Evolutionary conservation across 805 yeast species (phyloP).

Genomic region (Hanseniaspora osmophila): DNA sequence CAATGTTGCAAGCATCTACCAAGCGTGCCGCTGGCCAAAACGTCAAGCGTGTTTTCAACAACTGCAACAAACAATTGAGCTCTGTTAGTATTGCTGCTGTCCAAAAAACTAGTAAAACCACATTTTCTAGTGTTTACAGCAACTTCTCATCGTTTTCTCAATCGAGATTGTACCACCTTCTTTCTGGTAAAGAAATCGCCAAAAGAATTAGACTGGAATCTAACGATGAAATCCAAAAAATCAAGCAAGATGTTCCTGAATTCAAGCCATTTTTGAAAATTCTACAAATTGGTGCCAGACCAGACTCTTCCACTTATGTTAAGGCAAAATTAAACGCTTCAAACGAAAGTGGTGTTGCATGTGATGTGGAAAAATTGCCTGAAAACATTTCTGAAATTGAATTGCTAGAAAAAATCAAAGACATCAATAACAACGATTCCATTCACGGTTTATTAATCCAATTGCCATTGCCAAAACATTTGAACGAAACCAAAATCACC

Average conservation of each 20-base stretch:
- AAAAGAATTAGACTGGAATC: slow-evolving; percentile 32
- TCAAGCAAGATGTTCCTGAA: slow-evolving; percentile 28
- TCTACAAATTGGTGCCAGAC: slow-evolving; percentile 64
- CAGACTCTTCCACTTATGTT: slow-evolving; percentile 72
- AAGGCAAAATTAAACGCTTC: slow-evolving; percentile 72
- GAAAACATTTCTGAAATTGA: slow-evolving; percentile 42
- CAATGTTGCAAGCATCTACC: background rate
- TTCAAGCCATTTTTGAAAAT: slow-evolving; percentile 57
- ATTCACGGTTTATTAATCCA: slow-evolving; percentile 69
- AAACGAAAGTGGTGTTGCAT: slow-evolving; percentile 48
- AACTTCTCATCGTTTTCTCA: background rate
- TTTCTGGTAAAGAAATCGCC: slow-evolving; percentile 37
- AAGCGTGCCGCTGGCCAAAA: background rate
- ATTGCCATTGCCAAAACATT: slow-evolving; percentile 59
- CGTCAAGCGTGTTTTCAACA: background rate
- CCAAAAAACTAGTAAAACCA: background rate
- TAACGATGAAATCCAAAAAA: slow-evolving; percentile 21
- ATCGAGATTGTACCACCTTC: slow-evolving; percentile 16
- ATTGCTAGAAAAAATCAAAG: slow-evolving; percentile 37
- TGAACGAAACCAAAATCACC: slow-evolving; percentile 54
- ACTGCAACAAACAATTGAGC: background rate
- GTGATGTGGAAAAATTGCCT: slow-evolving; percentile 46
- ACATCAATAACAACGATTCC: slow-evolving; percentile 40
- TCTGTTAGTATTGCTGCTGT: background rate
- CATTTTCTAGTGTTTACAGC: background rate